Evolutionary conservation across 208 protist species (phyloP).

Genomic region (Leishmania braziliensis): DNA sequence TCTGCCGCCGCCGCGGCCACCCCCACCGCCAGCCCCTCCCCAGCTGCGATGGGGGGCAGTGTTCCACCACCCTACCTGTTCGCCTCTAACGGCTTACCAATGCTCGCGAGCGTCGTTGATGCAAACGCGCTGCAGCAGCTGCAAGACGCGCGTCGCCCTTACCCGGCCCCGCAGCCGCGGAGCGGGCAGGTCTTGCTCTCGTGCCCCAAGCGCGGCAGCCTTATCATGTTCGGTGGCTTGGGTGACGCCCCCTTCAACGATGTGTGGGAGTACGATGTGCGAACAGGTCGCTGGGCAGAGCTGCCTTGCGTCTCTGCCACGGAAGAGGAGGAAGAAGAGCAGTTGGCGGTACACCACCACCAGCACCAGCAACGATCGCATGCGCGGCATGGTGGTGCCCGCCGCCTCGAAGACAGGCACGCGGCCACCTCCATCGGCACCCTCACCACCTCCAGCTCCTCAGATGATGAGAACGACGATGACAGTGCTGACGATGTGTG

Average conservation of each 20-base stretch:
- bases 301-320: conserved; percentile 27
- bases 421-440: not conserved
- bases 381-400: not conserved
- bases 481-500: not conserved
- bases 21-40: not conserved
- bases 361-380: not conserved
- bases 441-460: not conserved
- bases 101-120: conserved; percentile 16
- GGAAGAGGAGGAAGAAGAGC: not conserved
- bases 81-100: conserved; percentile 11
- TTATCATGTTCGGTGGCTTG: conserved; percentile 62
- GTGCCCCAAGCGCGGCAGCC: conserved; percentile 29
- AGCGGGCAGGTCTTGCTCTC: conserved; percentile 63
- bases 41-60: not conserved
- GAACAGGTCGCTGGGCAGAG: conserved; percentile 41
- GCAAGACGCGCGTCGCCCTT: conserved; percentile 22
- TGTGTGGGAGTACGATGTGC: conserved; percentile 57
- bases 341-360: not conserved
- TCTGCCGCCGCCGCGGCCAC: not conserved
- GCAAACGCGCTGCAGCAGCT: conserved; percentile 17
- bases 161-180: conserved; percentile 38
- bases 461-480: not conserved
- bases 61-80: conserved; percentile 8
- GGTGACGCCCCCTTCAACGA: conserved; percentile 53
- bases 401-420: not conserved